These are phyloP conservation scores for Podospora appendiculata DNA, from an alignment of 495 filamentous ascomycete species.

Conservation along the genomic window DNA sequence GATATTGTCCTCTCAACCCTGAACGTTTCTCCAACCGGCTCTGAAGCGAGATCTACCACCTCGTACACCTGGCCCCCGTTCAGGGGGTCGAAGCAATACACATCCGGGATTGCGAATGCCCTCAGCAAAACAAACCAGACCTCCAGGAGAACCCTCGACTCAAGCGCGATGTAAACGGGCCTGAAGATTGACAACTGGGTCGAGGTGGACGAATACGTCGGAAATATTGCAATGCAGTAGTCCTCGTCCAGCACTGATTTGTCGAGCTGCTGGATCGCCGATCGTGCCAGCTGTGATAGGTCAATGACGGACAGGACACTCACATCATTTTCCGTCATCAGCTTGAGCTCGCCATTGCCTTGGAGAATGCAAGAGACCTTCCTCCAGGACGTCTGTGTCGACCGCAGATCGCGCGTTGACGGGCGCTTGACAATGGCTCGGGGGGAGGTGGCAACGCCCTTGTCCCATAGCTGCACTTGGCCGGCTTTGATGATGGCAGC, in stretches of 20 bases:
- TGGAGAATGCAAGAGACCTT: constrained; percentile 87
- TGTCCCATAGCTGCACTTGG: constrained; percentile 88
- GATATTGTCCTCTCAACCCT: constrained; percentile 52
- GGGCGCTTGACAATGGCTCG: constrained; percentile 44
- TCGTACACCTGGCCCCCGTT: constrained; percentile 31
- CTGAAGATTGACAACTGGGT: constrained; percentile 56
- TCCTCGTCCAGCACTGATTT: constrained; percentile 90
- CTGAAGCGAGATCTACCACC: constrained; percentile 29
- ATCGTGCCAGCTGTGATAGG: constrained; percentile 80
- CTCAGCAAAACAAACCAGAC: constrained; percentile 94
- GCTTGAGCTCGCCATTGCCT: constrained; percentile 90
- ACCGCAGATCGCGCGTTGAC: constrained; percentile 37
- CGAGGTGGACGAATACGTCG: constrained; percentile 63
- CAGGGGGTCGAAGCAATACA: constrained; percentile 55
- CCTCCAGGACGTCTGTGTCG: constrained; percentile 55
- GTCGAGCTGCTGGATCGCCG: constrained; percentile 82
- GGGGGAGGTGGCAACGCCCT: constrained; percentile 44
- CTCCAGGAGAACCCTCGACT: constrained; percentile 83
- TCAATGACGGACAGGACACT: constrained; percentile 74
- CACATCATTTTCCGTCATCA: constrained; percentile 76
- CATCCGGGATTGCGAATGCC: constrained; percentile 88
- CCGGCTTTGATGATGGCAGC: constrained; percentile 94
- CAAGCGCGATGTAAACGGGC: constrained; percentile 78
- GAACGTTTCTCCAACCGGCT: constrained; percentile 42
- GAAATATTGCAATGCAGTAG: constrained; percentile 87